Percentiles rank a stretch among this genome's conserved stretches.
Conservation (phyloP, 2,329 filamentous ascomycete genomes). For the Talaromyces sp. region DNA sequence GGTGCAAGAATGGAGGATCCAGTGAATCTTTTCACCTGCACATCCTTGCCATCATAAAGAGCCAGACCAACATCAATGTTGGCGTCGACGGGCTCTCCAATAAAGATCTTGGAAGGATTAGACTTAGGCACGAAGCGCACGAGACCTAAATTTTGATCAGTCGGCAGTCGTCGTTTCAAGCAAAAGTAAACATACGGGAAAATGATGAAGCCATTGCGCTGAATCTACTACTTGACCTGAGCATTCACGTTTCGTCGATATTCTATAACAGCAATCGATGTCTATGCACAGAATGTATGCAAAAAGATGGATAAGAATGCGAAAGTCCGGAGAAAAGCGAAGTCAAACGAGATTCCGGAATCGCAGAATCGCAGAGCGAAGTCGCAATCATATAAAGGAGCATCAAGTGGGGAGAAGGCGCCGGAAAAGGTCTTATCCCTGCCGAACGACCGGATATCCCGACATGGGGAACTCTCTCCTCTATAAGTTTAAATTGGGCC, state of each 20-base stretch:
- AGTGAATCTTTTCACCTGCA: conserved; percentile 56
- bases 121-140: conserved; percentile 58
- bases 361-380: not conserved
- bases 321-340: not conserved
- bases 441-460: not conserved
- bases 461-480: conserved; percentile 21
- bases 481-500: not conserved
- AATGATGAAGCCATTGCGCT: conserved; percentile 36
- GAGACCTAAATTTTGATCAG: conserved; percentile 45
- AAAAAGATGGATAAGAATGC: not conserved
- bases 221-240: not conserved
- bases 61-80: conserved; percentile 58
- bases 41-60: conserved; percentile 55
- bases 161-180: not conserved
- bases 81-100: conserved; percentile 55
- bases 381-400: conserved; percentile 2
- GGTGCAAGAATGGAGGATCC: conserved; percentile 57
- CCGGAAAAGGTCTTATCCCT: conserved; percentile 21
- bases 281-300: not conserved
- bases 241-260: not conserved
- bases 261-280: not conserved
- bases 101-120: conserved; percentile 48
- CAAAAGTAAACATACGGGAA: conserved; percentile 20
- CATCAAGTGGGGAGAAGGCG: conserved; percentile 21
- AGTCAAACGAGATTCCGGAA: not conserved